Evolutionary conservation across 495 filamentous ascomycete genomes (phyloP), one percentile per base, ranked within the genome.

Genomic region (Trichodelitschia bisporula): DNA sequence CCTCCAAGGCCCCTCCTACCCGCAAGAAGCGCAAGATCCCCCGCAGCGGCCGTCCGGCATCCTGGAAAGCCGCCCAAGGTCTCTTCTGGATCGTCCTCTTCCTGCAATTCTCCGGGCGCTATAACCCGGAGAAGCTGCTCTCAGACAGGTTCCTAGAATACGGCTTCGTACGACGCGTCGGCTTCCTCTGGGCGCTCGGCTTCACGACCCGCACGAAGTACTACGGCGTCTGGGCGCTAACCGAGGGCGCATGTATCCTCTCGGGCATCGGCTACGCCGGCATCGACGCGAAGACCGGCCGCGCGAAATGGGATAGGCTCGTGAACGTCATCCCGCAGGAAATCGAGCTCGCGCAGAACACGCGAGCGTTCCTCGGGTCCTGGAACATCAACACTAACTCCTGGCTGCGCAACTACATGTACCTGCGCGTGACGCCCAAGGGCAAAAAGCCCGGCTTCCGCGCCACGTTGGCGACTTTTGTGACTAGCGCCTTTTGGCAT

Each of bases 381-480:
- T 97, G 86, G 86, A 97, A 97, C 51, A 86, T 89, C 59, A 97
- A 97, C 50, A 95, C 86, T 12, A 97, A 92, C 49, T 68, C 77
- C 41, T 97, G 86, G 86, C 55, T 97, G 33, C 69, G 84, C 20
- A 91, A 95, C 47, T 95, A 91, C 44, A 58, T 97, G 36, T 97
- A 95, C 45, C 59, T 97, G 24, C 73, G 86, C 12, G 89, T 97
- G 2, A 97, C 86, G 3, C 86, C 86, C 2, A 75, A 75, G 39
- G 86, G 86, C 30, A 86, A 77, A 60, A 97, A 95, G 47, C 86
- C 86, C 5, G 86, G 86, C 2, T 97, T 97, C 56, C 62, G 84
- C 29, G 89, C 86, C 19, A 92, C 73, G 45, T 50, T 97, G 60
- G 83, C 80, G 2, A 97, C 86, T 0, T 97, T 97, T 42, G 64